Conservation (phyloP, 192 early-diverging fungal species). For the Linnemannia schmuckeri region DNA sequence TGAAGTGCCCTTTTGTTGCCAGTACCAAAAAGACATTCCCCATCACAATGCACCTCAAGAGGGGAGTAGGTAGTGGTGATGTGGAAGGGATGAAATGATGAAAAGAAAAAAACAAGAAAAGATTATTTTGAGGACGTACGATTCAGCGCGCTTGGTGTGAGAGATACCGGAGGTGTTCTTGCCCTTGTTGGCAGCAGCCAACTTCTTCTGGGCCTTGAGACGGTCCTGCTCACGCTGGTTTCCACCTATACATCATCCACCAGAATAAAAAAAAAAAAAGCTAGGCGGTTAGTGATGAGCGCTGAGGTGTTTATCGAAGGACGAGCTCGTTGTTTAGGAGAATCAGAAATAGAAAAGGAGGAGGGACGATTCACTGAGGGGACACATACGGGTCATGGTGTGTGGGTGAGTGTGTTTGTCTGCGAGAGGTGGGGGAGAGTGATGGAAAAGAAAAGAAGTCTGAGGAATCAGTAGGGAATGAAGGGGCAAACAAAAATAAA, state of each 20-base stretch:
- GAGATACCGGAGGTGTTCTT: constrained; percentile 40
- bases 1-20: no score
- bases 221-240: constrained; percentile 54
- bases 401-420: neutral
- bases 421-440: neutral
- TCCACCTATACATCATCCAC: constrained; percentile 28
- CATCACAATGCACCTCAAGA: no score
- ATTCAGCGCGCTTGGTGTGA: constrained; percentile 37
- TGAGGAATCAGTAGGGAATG: neutral
- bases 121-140: constrained; percentile 10
- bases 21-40: no score
- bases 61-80: neutral
- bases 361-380: neutral
- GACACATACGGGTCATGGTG: constrained; percentile 33
- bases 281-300: neutral
- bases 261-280: neutral
- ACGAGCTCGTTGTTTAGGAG: neutral
- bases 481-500: neutral
- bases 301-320: no score
- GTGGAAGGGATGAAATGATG: neutral
- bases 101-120: neutral
- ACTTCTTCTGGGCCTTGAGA: constrained; percentile 52
- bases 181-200: constrained; percentile 36
- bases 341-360: neutral
- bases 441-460: constrained; percentile 13